phyloP scores from a whole-genome alignment of 140 eudicot genomes.

The Erigeron philadelphicus region DNA sequence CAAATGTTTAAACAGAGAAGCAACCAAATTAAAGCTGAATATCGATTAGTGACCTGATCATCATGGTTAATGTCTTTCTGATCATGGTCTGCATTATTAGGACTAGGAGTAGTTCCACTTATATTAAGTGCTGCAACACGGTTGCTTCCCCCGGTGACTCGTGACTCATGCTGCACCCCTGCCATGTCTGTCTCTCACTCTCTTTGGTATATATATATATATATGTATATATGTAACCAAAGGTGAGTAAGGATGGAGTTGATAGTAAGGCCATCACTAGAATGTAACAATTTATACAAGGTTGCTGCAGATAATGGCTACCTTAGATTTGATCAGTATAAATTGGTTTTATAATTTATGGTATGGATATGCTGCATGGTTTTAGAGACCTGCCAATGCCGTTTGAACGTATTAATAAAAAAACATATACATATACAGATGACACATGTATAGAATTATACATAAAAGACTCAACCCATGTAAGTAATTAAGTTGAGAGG shows the following conservation, averaged over 20 bases:
- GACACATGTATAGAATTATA: too few relatives aligned
- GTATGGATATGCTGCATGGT: conserved; percentile 26
- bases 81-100: conserved; percentile 14
- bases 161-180: conserved; percentile 26
- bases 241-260: conserved; percentile 9
- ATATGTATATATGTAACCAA: not conserved
- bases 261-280: not conserved
- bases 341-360: not conserved
- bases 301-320: conserved; percentile 1
- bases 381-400: conserved; percentile 23
- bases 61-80: conserved; percentile 20
- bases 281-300: conserved; percentile 10
- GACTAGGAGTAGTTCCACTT: not conserved
- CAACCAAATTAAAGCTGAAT: not conserved
- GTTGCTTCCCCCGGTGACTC: conserved; percentile 36
- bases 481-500: too few relatives aligned
- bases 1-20: not conserved
- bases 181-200: conserved; percentile 26
- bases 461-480: too few relatives aligned
- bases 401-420: not conserved
- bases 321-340: not conserved
- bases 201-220: not conserved
- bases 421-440: too few relatives aligned
- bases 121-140: conserved; percentile 37
- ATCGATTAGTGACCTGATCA: conserved; percentile 27